These are phyloP conservation scores for Cyclotella baltica DNA, from an alignment of 108 stramenopile species.

Conservation along the genomic window DNA sequence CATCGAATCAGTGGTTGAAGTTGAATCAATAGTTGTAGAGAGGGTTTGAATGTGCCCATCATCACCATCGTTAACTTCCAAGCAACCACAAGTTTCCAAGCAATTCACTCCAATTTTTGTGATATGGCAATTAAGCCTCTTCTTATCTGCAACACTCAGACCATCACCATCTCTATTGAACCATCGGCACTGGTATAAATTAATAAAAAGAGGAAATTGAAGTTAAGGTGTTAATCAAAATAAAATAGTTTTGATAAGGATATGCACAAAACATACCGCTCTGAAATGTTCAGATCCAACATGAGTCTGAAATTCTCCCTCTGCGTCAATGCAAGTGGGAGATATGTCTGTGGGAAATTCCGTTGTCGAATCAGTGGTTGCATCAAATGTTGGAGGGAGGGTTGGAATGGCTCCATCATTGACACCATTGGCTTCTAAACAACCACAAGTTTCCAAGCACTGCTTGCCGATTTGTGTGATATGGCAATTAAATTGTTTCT, in stretches of 20 bases:
- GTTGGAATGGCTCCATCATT: neutral
- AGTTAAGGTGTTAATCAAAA: neutral
- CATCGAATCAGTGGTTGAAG: too few relatives aligned
- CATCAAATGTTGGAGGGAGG: constrained; percentile 7
- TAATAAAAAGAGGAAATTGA: too few relatives aligned
- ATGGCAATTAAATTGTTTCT: constrained; percentile 42
- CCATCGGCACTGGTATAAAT: constrained; percentile 35
- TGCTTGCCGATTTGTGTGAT: constrained; percentile 46
- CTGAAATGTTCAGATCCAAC: constrained; percentile 21
- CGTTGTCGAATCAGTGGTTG: neutral
- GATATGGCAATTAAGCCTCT: constrained; percentile 40
- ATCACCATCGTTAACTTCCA: too few relatives aligned
- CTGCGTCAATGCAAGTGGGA: constrained; percentile 22
- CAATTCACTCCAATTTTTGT: constrained; percentile 49
- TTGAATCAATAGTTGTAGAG: too few relatives aligned
- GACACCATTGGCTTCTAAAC: neutral
- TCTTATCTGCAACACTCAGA: constrained; percentile 35
- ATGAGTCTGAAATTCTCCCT: constrained; percentile 37
- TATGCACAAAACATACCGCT: neutral
- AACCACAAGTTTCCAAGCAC: constrained; percentile 36
- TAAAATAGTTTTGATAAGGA: neutral
- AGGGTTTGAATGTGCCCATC: too few relatives aligned
- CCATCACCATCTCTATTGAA: constrained; percentile 35
- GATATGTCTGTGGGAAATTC: neutral
- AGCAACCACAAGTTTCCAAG: constrained; percentile 31